phyloP scores from a whole-genome alignment of 129 eudicot genomes.

The Tagetes erecta region DNA sequence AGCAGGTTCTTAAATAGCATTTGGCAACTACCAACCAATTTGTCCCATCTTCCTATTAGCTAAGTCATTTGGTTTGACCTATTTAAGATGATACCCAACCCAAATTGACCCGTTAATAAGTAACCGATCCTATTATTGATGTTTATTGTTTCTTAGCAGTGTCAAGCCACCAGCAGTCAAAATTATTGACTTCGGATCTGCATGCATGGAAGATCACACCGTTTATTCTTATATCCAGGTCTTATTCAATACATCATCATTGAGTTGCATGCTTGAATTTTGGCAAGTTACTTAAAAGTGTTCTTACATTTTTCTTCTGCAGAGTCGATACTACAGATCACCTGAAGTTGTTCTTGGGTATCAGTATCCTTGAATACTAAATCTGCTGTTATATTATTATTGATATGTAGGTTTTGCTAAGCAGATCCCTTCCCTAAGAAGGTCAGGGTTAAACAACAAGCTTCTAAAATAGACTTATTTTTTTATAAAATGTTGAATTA shows the following conservation, averaged over 20 bases:
- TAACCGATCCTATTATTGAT: constrained; percentile 18
- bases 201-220: constrained; percentile 97
- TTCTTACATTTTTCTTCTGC: constrained; percentile 42
- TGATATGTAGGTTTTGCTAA: background rate
- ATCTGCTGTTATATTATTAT: background rate
- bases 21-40: constrained; percentile 1
- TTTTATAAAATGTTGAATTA: background rate
- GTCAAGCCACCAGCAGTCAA: constrained; percentile 86
- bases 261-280: constrained; percentile 22
- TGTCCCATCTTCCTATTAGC: background rate
- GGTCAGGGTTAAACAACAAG: background rate
- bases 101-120: background rate
- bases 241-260: background rate
- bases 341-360: constrained; percentile 99
- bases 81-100: background rate
- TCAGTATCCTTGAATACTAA: constrained; percentile 68
- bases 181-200: constrained; percentile 98
- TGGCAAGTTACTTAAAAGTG: constrained; percentile 26
- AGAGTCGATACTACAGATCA: constrained; percentile 99
- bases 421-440: background rate
- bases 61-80: background rate
- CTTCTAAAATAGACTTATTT: background rate
- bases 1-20: background rate
- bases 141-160: constrained; percentile 44
- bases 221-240: constrained; percentile 99